Conservation (phyloP, 2,329 filamentous ascomycete species). For the Aphanocladium album region DNA sequence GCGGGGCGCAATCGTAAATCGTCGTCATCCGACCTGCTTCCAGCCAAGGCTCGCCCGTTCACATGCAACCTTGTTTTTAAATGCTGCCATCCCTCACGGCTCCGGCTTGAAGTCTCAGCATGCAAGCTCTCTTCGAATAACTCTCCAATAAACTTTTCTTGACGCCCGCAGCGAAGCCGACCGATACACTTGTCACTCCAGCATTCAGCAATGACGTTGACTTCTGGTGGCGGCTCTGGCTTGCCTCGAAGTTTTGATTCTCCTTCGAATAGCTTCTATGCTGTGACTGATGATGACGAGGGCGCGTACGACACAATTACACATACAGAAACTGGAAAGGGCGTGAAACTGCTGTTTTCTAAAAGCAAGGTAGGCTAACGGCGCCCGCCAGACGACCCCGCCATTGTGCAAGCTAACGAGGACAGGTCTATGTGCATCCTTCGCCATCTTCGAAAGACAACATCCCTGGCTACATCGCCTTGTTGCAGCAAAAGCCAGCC, state of each 20-base stretch:
- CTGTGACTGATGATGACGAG: constrained; percentile 93
- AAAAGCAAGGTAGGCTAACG: constrained; percentile 90
- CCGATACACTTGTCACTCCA: background rate
- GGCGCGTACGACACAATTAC: constrained; percentile 92
- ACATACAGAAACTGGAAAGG: constrained; percentile 67
- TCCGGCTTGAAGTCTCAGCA: background rate
- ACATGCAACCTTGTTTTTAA: background rate
- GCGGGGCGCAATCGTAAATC: constrained; percentile 4
- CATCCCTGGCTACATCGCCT: constrained; percentile 85
- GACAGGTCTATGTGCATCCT: constrained; percentile 89
- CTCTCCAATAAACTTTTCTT: background rate
- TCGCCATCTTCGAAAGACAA: constrained; percentile 93
- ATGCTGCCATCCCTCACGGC: background rate
- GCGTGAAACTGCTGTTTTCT: constrained; percentile 89
- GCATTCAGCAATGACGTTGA: background rate
- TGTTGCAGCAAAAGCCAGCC: constrained; percentile 78
- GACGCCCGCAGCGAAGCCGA: background rate
- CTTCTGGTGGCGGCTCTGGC: background rate
- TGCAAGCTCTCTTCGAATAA: background rate
- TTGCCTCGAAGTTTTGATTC: constrained; percentile 39
- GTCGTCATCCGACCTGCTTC: constrained; percentile 5
- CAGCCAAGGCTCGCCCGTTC: background rate
- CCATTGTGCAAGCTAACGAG: constrained; percentile 14
- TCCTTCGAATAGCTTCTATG: constrained; percentile 85
- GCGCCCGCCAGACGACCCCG: background rate